Conservation (phyloP, 2,329 filamentous ascomycete genomes). For the Verruconis gallopava region DNA sequence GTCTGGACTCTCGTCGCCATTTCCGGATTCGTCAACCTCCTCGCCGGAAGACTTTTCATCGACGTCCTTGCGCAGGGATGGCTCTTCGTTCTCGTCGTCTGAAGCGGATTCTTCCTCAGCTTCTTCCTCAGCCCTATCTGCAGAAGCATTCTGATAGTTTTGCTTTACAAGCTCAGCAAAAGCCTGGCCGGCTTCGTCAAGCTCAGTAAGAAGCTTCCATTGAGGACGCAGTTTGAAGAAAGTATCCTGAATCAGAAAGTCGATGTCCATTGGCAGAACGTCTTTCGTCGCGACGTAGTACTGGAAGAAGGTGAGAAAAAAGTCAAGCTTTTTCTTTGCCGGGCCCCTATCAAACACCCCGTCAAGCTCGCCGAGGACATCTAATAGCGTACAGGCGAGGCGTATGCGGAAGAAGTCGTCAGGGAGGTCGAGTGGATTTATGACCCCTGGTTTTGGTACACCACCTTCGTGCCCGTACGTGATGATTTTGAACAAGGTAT, state of each 20-base stretch:
- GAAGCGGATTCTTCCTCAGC: slow-evolving; percentile 52
- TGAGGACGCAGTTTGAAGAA: slow-evolving; percentile 76
- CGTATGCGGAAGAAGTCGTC: slow-evolving; percentile 96
- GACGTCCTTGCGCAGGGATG: slow-evolving; percentile 35
- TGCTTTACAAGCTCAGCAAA: slow-evolving; percentile 83
- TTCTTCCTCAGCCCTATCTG: slow-evolving; percentile 58
- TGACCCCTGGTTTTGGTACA: slow-evolving; percentile 62
- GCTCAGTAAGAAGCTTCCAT: slow-evolving; percentile 72
- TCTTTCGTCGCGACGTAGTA: slow-evolving; percentile 93
- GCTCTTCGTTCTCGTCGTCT: slow-evolving; percentile 58
- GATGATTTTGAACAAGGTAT: slow-evolving; percentile 85
- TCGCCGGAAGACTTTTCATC: slow-evolving; percentile 16
- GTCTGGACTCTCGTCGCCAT: slow-evolving; percentile 36
- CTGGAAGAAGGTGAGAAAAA: slow-evolving; percentile 92
- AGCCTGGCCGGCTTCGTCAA: slow-evolving; percentile 69
- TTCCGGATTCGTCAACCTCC: slow-evolving; percentile 40
- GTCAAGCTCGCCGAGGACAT: slow-evolving; percentile 81
- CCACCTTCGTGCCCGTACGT: slow-evolving; percentile 81
- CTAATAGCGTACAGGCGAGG: slow-evolving; percentile 74
- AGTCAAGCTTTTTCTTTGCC: slow-evolving; percentile 93
- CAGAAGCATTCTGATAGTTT: slow-evolving; percentile 69
- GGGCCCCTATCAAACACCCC: slow-evolving; percentile 70
- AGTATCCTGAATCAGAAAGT: slow-evolving; percentile 90
- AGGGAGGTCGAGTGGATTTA: slow-evolving; percentile 69
- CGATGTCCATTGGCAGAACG: slow-evolving; percentile 85